Percentiles rank a stretch among this genome's conserved stretches.
Evolutionary conservation across 768 basidiomycete genomes (phyloP).

Genomic region (Hortiboletus flavorubellus): DNA sequence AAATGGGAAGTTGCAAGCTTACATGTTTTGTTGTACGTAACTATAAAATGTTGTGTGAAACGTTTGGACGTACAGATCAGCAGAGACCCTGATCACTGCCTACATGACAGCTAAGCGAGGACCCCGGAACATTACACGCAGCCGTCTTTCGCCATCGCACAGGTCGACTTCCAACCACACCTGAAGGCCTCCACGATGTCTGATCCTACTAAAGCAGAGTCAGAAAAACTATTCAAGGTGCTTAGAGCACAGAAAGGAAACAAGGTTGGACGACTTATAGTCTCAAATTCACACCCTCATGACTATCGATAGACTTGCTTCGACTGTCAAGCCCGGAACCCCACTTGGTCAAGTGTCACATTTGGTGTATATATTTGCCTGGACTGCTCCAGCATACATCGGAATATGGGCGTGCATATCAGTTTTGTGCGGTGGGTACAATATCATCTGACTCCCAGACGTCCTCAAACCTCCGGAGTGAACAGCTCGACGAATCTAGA

Average conservation of each 20-base stretch:
- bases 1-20: too few relatives aligned
- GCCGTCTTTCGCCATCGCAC: conserved; percentile 1
- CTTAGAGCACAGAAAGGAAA: conserved; percentile 85
- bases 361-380: conserved; percentile 97
- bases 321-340: conserved; percentile 93
- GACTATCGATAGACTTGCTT: conserved; percentile 68
- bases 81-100: conserved; percentile 16
- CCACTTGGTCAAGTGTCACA: conserved; percentile 96
- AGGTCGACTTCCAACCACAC: conserved; percentile 6
- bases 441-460: not conserved
- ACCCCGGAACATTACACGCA: conserved; percentile 24
- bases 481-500: conserved; percentile 93
- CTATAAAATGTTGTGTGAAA: too few relatives aligned
- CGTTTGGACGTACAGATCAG: not conserved
- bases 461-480: conserved; percentile 19
- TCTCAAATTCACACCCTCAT: conserved; percentile 1
- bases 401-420: conserved; percentile 98
- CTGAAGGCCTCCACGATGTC: conserved; percentile 42
- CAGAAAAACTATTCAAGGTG: conserved; percentile 80
- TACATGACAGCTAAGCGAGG: not conserved
- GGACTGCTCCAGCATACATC: conserved; percentile 92
- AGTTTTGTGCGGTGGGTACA: conserved; percentile 83
- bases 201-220: conserved; percentile 82
- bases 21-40: too few relatives aligned
- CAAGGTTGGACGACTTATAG: conserved; percentile 47